A percentile compares a stretch with the other conserved stretches of the same genome.
These are phyloP conservation scores for Calophaca sinica DNA, from an alignment of 306 rosid species.

Conservation along the genomic window DNA sequence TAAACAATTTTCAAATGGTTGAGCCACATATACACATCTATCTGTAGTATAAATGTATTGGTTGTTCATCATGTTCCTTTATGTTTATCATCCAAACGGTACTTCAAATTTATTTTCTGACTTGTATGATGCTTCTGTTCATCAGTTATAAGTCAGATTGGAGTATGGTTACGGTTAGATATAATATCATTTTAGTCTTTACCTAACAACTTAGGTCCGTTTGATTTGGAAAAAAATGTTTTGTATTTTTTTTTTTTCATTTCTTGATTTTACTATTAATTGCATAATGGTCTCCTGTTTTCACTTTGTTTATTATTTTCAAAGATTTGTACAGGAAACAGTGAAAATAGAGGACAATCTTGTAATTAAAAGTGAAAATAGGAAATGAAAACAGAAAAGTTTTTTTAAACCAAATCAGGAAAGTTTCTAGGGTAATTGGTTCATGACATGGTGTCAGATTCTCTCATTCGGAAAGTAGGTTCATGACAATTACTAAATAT, in stretches of 20 bases:
- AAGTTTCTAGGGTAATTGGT: background rate
- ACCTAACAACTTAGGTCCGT: background rate
- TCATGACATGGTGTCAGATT: background rate
- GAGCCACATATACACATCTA: background rate
- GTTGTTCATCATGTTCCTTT: background rate
- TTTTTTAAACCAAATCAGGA: background rate
- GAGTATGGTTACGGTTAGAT: constrained; percentile 12
- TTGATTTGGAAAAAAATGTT: background rate
- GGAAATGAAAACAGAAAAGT: background rate
- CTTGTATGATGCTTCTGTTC: constrained; percentile 19
- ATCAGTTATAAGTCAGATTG: constrained; percentile 1
- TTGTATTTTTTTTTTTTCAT: background rate
- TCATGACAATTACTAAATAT: constrained; percentile 21
- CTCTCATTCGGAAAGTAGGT: background rate
- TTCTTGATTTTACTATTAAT: background rate
- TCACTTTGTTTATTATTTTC: background rate
- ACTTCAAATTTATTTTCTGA: background rate
- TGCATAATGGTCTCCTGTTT: background rate
- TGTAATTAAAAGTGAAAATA: background rate
- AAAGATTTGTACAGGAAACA: background rate
- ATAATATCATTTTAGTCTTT: constrained; percentile 12
- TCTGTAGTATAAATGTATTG: constrained; percentile 13
- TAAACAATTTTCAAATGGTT: too few species aligned
- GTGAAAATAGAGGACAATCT: background rate
- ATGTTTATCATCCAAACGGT: constrained; percentile 5